Base-by-base conservation (phyloP, 257 asterid species). In the Gentiana macrophylla region DNA sequence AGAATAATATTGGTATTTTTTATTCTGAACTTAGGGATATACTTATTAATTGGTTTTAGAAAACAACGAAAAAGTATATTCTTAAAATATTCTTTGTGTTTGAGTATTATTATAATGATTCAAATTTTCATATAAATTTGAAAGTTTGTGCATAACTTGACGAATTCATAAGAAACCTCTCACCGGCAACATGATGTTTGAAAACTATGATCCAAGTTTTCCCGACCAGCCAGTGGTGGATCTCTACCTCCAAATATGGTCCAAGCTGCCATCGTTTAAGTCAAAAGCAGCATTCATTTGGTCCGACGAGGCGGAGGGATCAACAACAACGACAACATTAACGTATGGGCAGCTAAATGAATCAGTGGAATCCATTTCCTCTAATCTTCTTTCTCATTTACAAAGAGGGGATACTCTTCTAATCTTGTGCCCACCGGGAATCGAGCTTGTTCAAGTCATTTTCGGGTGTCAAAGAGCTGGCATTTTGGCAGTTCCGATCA, bases 391-490 rank as follows among this genome's bases (percentile, higher is more conserved):
- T 2, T 61, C 48, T 12, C 68, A 67, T 3, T 57, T 79, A 11
- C 70, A 52, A 32, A 74, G 76, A 53, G 80, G 89, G 44, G 93
- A 84, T 57, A 43, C 64, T 12, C 87, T 78, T 8, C 77, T 80
- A 55, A 62, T 84, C 37, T 69, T 84, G 3, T 78, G 89, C 32
- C 50, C 64, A 4, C 94, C 90, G 1, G 89, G 96, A 43, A 87
- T 87, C 5, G 75, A 72, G 66, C 74, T 87, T 0, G 93, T 84
- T 1, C 77, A 73, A 68, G 53, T 77, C 59, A 72, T 87, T 35
- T 84, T 87, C 15, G 81, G 81, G 24, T 87, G 96, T 59, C 94
- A 84, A 57, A 67, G 94, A 53, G 90, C 87, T 53, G 93, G 94
- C 12, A 77, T 84, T 68, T 5, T 60, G 47, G 79, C 82, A 0